phyloP scores from a whole-genome alignment of 2,329 filamentous ascomycete genomes.

The Pezicula carpinea region DNA sequence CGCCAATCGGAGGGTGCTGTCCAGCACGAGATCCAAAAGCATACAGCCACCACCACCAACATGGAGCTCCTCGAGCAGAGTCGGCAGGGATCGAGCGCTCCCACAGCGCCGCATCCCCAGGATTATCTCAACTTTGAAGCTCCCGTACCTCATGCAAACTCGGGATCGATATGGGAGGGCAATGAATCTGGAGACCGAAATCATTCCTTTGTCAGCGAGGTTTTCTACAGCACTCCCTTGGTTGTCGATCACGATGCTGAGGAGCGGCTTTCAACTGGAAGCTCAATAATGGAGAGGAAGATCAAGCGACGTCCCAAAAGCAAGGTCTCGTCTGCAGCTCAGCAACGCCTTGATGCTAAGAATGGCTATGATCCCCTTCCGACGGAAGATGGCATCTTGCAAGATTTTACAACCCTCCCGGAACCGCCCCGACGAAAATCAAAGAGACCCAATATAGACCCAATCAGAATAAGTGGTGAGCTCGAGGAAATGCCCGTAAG shows the following conservation, averaged over 20 bases:
- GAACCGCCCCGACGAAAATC: not conserved
- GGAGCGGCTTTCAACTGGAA: conserved; percentile 3
- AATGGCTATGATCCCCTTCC: conserved; percentile 8
- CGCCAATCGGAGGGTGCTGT: conserved; percentile 17
- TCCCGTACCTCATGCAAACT: not conserved
- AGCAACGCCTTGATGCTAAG: not conserved
- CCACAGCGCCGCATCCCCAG: not conserved
- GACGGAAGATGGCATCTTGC: conserved; percentile 2
- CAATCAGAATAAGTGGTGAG: not conserved
- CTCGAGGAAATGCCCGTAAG: not conserved
- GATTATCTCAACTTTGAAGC: not conserved
- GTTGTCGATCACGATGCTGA: not conserved
- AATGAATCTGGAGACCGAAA: no score
- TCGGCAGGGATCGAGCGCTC: conserved; percentile 1
- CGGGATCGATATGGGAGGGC: not conserved
- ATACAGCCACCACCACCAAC: conserved; percentile 1
- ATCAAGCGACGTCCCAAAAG: conserved; percentile 9
- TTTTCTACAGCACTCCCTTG: conserved; percentile 1
- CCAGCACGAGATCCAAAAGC: conserved; percentile 13
- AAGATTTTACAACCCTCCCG: conserved; percentile 7
- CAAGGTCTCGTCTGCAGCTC: conserved; percentile 7
- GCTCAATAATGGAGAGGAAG: conserved; percentile 14
- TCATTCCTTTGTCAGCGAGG: conserved; percentile 8
- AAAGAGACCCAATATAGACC: not conserved
- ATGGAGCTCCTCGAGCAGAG: not conserved